Base-by-base conservation (phyloP, 768 basidiomycete genomes). In the Dictyophora rubrovolvata region DNA sequence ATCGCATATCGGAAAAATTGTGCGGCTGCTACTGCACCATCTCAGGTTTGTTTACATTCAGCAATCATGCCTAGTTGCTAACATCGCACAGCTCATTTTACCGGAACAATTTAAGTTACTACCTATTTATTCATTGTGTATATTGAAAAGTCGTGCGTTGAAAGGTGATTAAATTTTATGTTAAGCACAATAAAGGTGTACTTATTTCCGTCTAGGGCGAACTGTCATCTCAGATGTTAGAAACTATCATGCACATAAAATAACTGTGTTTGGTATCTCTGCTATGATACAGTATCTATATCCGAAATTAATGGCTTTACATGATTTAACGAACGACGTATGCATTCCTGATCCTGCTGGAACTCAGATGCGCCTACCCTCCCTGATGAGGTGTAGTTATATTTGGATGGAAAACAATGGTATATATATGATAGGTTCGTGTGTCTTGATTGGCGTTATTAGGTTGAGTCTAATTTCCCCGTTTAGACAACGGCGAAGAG, bases 221-320 rank as follows among this genome's bases (percentile, higher is more conserved):
- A 85, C 82, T 64, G 93, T 99, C 53, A 85, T 88, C 6, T 86
- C 93, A n/a, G 96, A 98, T 65, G 92, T 94, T 11, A 86, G 96
- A 54, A 91, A 93, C 64, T 88, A 86, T 67, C 80, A 87, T 66
- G 84, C 85, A 53, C 88, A 93, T 63, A 80, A 82, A 63, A 76
- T 96, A 52, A 78, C 83, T 62, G 81, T 83, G 0, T 81, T 86
- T 75, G 75, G 82, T 55, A 82, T 88, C 10, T 82, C 87, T 17
- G 74, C 74, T 37, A 78, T 86, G 10, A 81, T 95, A 69, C 83
- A 84, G 60, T 77, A 89, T 63, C 79, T 98, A 14, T 98, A 98
- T 70, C 96, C 96, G 6, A 81, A 84, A 20, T 74, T 98, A 61
- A 74, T 97, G 34, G 90, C 93, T 3, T 73, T 98, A 0, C 95